These are phyloP conservation scores for Mycosphaerella sp. DNA, from an alignment of 2,329 filamentous ascomycete species.

Conservation along the genomic window DNA sequence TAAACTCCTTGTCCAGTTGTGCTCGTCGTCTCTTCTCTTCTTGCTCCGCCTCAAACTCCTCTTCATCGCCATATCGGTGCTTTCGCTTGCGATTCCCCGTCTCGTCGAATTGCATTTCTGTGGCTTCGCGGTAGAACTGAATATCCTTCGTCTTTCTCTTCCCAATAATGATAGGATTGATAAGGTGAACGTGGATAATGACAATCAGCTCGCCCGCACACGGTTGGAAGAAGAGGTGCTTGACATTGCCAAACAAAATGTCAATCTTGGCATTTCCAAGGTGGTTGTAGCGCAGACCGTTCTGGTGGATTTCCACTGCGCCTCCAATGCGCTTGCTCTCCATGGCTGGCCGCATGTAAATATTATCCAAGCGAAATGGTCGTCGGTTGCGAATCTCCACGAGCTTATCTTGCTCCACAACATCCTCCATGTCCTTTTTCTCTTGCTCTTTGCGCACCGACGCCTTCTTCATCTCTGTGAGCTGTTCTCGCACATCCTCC, in stretches of 20 bases:
- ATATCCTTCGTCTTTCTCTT: slow-evolving; percentile 99
- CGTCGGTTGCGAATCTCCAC: slow-evolving; percentile 91
- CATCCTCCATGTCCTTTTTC: slow-evolving; percentile 99
- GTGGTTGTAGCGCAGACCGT: slow-evolving; percentile 90
- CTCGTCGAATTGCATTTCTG: slow-evolving; percentile 97
- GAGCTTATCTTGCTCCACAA: slow-evolving; percentile 97
- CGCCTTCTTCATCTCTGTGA: slow-evolving; percentile 93
- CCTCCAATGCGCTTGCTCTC: slow-evolving; percentile 96
- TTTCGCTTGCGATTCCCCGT: slow-evolving; percentile 97
- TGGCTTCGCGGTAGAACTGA: slow-evolving; percentile 96
- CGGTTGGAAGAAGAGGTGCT: slow-evolving; percentile 97
- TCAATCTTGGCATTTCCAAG: slow-evolving; percentile 81
- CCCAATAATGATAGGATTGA: slow-evolving; percentile 95
- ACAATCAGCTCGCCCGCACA: slow-evolving; percentile 95
- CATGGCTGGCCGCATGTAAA: slow-evolving; percentile 90
- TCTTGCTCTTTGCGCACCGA: slow-evolving; percentile 89
- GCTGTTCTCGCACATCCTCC: slow-evolving; percentile 83
- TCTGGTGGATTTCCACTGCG: slow-evolving; percentile 95
- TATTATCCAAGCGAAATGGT: slow-evolving; percentile 82
- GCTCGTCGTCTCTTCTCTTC: slow-evolving; percentile 86
- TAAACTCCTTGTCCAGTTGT: slow-evolving; percentile 93
- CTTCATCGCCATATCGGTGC: slow-evolving; percentile 95
- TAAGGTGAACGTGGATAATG: slow-evolving; percentile 95
- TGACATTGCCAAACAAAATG: slow-evolving; percentile 95
- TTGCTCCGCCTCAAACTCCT: slow-evolving; percentile 97